Base-by-base conservation (phyloP, 805 yeast species). In the Teunomyces tritomae region DNA sequence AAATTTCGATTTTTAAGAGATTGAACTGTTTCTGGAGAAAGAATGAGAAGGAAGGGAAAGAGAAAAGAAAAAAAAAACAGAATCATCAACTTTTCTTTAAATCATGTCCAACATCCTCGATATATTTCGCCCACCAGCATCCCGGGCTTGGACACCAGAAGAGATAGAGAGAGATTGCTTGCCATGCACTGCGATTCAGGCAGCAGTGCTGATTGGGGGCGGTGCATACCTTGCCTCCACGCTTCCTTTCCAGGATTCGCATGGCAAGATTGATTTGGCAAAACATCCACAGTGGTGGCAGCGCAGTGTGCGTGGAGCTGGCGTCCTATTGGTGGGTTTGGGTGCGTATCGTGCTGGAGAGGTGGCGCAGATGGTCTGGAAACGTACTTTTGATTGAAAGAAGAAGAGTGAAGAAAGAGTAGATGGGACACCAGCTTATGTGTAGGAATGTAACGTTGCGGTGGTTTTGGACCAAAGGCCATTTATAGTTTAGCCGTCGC, bases 291-390 rank as follows among this genome's bases (percentile, higher is more conserved):
- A 55, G 11, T 82, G 87, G 87, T 87, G 90, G 86, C 79, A 78
- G 57, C 61, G 63, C 9, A 61, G 79, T 1, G 69, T 85, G 6
- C 74, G 82, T 36, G 69, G 74, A 0, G 57, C 74, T 7, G 95
- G 94, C 4, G 71, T 68, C 0, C 77, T 72, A 0, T 62, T 87
- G 43, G 56, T 86, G 1, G 71, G 71, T 0, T 75, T 80, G 46
- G 95, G 91, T 0, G 42, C 81, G 8, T 77, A 76, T 51, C 71
- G 94, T 49, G 85, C 85, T 0, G 77, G 80, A 5, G 88, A 86
- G 56, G 84, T 60, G 8, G 59, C 51, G 13, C 63, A 59, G 40
- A 60, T 64, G 44, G 35, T 59, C 3, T 57, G 42, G 43, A 39
- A 46, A 14, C 35, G 41, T 28, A 30, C 39, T 14, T 37, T 37